Base-by-base conservation (phyloP, 495 filamentous ascomycete genomes). In the Daldinia vernicosa region DNA sequence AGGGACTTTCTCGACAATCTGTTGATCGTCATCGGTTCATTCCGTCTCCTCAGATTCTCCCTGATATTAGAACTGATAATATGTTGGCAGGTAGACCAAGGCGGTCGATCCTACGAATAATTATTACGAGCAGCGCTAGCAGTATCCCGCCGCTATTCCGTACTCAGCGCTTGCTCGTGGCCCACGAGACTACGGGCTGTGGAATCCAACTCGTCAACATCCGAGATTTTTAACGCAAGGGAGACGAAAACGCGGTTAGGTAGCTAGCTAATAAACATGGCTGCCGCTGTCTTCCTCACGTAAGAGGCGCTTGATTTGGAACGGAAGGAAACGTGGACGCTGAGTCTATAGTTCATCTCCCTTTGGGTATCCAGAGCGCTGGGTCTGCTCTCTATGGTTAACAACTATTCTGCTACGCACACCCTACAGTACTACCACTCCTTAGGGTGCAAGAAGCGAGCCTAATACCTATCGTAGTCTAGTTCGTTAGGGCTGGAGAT, bases 401-500 rank as follows among this genome's bases (percentile, higher is more conserved):
- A 8, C 56, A 11, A 45, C n/a, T 32, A 28, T 40, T 51, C 37
- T 55, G 45, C 45, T 47, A 47, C 58, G 56, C 52, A 57, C 56
- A 37, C 40, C 64, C 52, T 61, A 37, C 50, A 65, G 37, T 15
- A 47, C 60, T 68, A 65, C 55, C 60, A 55, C 26, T 57, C 56
- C 47, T 47, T 22, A 60, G 52, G 70, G 27, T 45, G 4, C 22
- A 60, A 19, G 56, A 53, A 50, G 33, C 56, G 70, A 72, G 30
- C 15, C 65, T 33, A 58, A 39, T 62, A 22, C 64, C 70, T 30
- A 69, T 62, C 61, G 52, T n/a, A 37, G 70, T 26, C 43, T 72
- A 72, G 70, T 57, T 53, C 30, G 32, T 17, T 65, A 68, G 65
- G 70, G 70, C 70, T 72, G 65, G 63, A 62, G 65, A 62, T 64